Percentiles rank a stretch among this genome's conserved stretches.
phyloP scores from a whole-genome alignment of 768 basidiomycete genomes.

The Rhizopogon vesiculosus region DNA sequence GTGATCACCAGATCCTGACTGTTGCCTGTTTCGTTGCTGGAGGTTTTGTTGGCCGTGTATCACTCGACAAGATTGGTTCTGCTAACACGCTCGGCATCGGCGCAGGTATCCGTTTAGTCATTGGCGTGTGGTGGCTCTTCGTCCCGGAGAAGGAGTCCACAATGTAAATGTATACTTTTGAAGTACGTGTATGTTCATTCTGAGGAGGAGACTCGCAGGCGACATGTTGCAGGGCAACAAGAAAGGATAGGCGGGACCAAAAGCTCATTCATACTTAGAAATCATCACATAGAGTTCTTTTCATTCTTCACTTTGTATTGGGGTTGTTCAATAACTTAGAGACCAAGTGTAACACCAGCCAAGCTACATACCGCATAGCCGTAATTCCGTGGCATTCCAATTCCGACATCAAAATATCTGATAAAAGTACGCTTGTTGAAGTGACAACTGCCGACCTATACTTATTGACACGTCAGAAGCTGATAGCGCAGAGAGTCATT shows the following conservation, averaged over 20 bases:
- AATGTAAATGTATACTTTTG: not conserved
- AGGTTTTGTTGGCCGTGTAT: conserved; percentile 60
- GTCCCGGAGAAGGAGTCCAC: conserved; percentile 33
- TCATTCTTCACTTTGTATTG: not conserved
- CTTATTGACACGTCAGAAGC: too few species aligned
- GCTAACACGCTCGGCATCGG: conserved; percentile 62
- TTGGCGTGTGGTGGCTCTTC: conserved; percentile 63
- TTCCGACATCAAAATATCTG: too few species aligned
- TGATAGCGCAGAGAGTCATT: not conserved
- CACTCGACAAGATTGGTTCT: conserved; percentile 55
- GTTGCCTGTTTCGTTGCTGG: conserved; percentile 69
- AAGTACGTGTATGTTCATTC: not conserved
- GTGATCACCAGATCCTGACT: conserved; percentile 70
- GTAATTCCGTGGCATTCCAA: too few species aligned
- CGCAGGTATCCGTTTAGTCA: conserved; percentile 54
- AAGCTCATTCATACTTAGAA: not conserved
- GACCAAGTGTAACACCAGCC: not conserved
- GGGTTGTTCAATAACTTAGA: too few species aligned
- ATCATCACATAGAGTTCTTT: not conserved
- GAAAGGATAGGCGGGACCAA: not conserved
- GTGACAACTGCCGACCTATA: too few species aligned
- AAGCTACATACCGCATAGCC: too few species aligned
- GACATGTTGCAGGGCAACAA: not conserved
- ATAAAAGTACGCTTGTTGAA: too few species aligned
- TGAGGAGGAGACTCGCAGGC: not conserved